Percentiles rank a stretch among this genome's conserved stretches.
phyloP scores from a whole-genome alignment of 2,329 filamentous ascomycete genomes.

The Hawksworthiomyces lignivorus region DNA sequence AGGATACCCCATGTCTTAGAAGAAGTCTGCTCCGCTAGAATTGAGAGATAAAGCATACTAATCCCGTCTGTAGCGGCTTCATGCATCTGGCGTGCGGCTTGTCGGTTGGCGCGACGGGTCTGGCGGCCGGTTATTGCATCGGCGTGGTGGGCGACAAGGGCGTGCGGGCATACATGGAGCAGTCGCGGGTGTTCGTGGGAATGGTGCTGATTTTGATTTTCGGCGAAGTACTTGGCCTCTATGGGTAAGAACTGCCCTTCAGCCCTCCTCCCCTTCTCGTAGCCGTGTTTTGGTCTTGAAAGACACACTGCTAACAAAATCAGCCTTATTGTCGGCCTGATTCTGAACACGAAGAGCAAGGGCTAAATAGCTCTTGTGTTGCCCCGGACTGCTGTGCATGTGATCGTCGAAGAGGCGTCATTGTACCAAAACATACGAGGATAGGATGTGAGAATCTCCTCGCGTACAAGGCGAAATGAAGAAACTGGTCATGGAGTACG shows the following conservation, averaged over 20 bases:
- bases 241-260: constrained; percentile 58
- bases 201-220: constrained; percentile 99
- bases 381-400: too few relatives aligned
- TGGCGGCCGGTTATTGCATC: constrained; percentile 94
- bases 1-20: too few relatives aligned
- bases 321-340: constrained; percentile 85
- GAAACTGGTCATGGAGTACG: too few relatives aligned
- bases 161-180: constrained; percentile 91
- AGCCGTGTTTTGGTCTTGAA: not conserved
- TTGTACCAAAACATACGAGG: too few relatives aligned
- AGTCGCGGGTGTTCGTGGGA: constrained; percentile 92
- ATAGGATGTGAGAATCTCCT: too few relatives aligned
- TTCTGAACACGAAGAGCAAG: constrained; percentile 81
- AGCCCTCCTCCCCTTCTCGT: not conserved
- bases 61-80: constrained; percentile 71
- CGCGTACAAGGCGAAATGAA: too few relatives aligned
- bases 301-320: constrained; percentile 15
- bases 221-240: constrained; percentile 91
- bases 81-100: constrained; percentile 89
- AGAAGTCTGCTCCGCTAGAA: too few relatives aligned
- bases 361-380: too few relatives aligned
- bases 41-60: too few relatives aligned
- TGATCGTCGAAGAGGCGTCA: too few relatives aligned
- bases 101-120: constrained; percentile 83
- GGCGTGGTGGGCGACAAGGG: constrained; percentile 92